A percentile compares a stretch with the other conserved stretches of the same genome.
phyloP scores from a whole-genome alignment of 352 stramenopile species.

The Globisporangium spinosum region DNA sequence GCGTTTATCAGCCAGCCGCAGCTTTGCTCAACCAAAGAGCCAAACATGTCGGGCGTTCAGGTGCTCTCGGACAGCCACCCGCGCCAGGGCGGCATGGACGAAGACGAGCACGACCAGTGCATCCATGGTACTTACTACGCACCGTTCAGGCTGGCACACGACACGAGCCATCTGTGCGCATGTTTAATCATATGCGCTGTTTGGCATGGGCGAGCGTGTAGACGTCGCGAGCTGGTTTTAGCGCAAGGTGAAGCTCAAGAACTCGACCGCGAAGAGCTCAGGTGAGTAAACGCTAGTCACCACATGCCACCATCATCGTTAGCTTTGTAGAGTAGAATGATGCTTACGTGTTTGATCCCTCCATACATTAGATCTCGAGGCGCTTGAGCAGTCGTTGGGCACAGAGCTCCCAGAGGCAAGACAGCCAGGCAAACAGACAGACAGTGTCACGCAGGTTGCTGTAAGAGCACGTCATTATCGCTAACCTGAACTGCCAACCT shows the following conservation, averaged over 20 bases:
- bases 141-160: not conserved
- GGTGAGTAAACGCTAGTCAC: slow-evolving; percentile 19
- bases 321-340: not conserved
- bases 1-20: not conserved
- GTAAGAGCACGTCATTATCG: not conserved
- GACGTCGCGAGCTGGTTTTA: slow-evolving; percentile 86
- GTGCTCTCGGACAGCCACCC: slow-evolving; percentile 70
- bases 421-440: not conserved
- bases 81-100: slow-evolving; percentile 73
- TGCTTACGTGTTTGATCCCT: not conserved
- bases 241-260: slow-evolving; percentile 64
- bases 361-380: slow-evolving; percentile 50
- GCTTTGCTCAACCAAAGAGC: slow-evolving; percentile 1
- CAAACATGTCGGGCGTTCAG: slow-evolving; percentile 65
- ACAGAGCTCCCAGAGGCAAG: slow-evolving; percentile 54
- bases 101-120: slow-evolving; percentile 75
- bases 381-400: slow-evolving; percentile 62
- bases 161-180: not conserved
- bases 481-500: not conserved
- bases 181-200: not conserved
- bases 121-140: slow-evolving; percentile 46
- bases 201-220: slow-evolving; percentile 12
- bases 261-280: slow-evolving; percentile 38
- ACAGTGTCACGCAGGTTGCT: not conserved
- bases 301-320: too few species aligned